These are phyloP conservation scores for Schwanniomyces sp. DNA, from an alignment of 805 yeast species.

Conservation along the genomic window DNA sequence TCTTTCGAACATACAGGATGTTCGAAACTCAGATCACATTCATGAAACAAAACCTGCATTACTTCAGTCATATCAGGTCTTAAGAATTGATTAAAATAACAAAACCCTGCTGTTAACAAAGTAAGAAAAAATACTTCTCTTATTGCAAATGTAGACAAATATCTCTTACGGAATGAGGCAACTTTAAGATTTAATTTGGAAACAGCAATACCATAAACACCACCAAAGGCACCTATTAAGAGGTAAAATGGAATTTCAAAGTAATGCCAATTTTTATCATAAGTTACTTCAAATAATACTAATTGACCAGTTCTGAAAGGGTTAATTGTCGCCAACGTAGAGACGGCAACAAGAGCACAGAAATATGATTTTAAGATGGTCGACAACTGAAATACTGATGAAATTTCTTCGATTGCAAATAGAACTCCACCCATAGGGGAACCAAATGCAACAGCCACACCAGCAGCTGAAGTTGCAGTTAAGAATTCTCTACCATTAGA, in stretches of 20 bases:
- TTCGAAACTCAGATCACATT: constrained; percentile 57
- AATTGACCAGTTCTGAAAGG: constrained; percentile 95
- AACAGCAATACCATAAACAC: constrained; percentile 79
- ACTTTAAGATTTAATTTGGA: constrained; percentile 73
- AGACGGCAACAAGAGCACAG: constrained; percentile 85
- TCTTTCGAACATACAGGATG: constrained; percentile 39
- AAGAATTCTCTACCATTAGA: constrained; percentile 57
- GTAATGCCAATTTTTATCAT: constrained; percentile 82
- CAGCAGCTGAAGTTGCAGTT: constrained; percentile 94
- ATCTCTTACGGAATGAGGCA: constrained; percentile 74
- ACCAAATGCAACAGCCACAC: constrained; percentile 98
- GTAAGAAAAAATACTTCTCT: constrained; percentile 73
- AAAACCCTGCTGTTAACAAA: constrained; percentile 66
- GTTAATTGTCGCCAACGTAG: constrained; percentile 74
- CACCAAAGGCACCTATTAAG: constrained; percentile 86
- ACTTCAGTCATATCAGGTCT: constrained; percentile 91
- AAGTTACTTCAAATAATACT: constrained; percentile 88
- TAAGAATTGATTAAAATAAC: constrained; percentile 82
- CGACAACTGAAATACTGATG: constrained; percentile 67
- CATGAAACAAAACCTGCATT: constrained; percentile 87
- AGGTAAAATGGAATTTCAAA: constrained; percentile 82
- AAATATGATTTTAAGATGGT: constrained; percentile 92
- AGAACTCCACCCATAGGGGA: constrained; percentile 96
- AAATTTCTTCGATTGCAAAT: constrained; percentile 89
- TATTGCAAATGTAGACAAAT: constrained; percentile 55